Percentiles rank a stretch among this genome's conserved stretches.
phyloP scores from a whole-genome alignment of 306 rosid species.

The Erythrophleum fordii region DNA sequence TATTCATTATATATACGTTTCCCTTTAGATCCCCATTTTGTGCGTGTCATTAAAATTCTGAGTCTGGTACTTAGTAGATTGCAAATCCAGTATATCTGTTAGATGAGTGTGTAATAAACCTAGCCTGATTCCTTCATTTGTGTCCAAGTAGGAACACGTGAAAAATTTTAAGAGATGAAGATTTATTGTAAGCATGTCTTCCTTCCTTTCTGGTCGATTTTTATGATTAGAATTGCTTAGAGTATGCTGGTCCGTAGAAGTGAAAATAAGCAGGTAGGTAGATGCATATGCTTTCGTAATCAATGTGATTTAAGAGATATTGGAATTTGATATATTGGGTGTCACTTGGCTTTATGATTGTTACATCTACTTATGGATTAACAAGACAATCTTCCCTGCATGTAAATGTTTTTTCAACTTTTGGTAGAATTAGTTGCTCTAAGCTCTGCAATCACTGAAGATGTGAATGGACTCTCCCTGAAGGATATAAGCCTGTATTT shows the following conservation, averaged over 20 bases:
- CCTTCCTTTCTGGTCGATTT: background rate
- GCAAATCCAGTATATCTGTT: constrained; percentile 5
- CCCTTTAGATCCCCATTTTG: background rate
- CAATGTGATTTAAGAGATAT: background rate
- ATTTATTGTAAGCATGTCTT: background rate
- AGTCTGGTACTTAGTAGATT: background rate
- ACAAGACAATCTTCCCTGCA: constrained; percentile 1
- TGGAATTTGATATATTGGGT: background rate
- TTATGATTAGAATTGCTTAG: background rate
- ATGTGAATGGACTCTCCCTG: constrained; percentile 11
- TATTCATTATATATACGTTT: constrained; percentile 2
- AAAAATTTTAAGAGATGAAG: constrained; percentile 4
- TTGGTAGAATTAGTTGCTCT: background rate
- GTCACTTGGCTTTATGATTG: background rate
- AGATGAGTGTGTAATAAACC: background rate
- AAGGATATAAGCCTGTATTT: background rate
- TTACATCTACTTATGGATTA: background rate
- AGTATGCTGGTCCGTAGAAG: background rate
- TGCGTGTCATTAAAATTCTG: background rate
- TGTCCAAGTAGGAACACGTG: background rate
- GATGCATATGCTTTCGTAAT: background rate
- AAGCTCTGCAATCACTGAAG: background rate
- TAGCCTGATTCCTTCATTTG: constrained; percentile 13
- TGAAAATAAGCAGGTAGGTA: background rate
- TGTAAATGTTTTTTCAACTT: background rate